These are phyloP conservation scores for Flaveria floridana DNA, from an alignment of 140 eudicot species.

Conservation along the genomic window DNA sequence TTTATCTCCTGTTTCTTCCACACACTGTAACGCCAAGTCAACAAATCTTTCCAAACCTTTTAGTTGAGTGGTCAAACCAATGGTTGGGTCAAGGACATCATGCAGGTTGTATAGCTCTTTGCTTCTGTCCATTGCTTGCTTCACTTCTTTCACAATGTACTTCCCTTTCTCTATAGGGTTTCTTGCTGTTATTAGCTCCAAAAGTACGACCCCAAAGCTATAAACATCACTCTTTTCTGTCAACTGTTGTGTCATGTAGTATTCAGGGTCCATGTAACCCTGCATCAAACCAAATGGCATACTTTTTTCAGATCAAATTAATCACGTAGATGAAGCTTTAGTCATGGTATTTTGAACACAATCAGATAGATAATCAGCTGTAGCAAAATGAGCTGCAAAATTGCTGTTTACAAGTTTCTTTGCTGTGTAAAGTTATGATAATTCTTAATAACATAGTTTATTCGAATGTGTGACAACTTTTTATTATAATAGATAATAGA, in stretches of 20 bases:
- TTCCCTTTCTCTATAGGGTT: conserved; percentile 63
- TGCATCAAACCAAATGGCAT: conserved; percentile 24
- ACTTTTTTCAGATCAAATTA: conserved; percentile 1
- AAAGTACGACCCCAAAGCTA: conserved; percentile 59
- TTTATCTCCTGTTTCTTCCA: conserved; percentile 43
- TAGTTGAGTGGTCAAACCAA: conserved; percentile 37
- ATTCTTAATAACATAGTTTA: too few relatives aligned
- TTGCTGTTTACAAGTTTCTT: too few relatives aligned
- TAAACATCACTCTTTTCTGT: conserved; percentile 71
- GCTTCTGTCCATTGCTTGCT: conserved; percentile 44
- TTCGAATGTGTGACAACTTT: too few relatives aligned
- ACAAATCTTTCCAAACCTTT: conserved; percentile 54
- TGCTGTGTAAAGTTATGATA: too few relatives aligned
- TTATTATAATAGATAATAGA: too few relatives aligned
- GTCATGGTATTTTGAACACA: neutral
- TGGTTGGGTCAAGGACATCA: conserved; percentile 50
- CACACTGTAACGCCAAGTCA: conserved; percentile 51
- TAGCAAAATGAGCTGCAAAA: neutral
- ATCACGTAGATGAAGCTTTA: neutral
- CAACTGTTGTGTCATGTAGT: conserved; percentile 61
- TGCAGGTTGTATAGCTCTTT: conserved; percentile 48
- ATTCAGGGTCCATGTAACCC: conserved; percentile 78
- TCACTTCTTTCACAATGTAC: conserved; percentile 57
- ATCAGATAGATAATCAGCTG: neutral
- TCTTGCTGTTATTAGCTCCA: conserved; percentile 59